These are phyloP conservation scores for Mariannaea elegans DNA, from an alignment of 2,329 filamentous ascomycete species.

Conservation along the genomic window DNA sequence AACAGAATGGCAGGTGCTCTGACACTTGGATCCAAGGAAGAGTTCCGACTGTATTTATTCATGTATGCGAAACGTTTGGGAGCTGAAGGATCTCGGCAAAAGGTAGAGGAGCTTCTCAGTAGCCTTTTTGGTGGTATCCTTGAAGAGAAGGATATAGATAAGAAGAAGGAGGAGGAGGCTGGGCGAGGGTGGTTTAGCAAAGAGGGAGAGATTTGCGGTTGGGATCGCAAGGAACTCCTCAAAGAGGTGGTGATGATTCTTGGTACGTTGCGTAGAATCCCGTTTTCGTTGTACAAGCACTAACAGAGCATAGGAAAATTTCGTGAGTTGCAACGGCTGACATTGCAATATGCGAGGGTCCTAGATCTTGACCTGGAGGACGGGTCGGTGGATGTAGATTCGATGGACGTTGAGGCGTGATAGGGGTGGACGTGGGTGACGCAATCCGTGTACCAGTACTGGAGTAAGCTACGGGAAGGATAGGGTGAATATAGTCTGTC, in stretches of 20 bases:
- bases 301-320: conserved; percentile 77
- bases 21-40: conserved; percentile 84
- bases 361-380: conserved; percentile 68
- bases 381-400: conserved; percentile 53
- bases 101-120: conserved; percentile 92
- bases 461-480: not conserved
- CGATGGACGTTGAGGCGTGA: conserved; percentile 53
- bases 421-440: conserved; percentile 7
- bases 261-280: conserved; percentile 65
- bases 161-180: conserved; percentile 48
- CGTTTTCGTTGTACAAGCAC: not conserved
- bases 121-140: conserved; percentile 78
- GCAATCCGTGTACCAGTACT: conserved; percentile 34
- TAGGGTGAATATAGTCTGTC: conserved; percentile 10
- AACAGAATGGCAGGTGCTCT: conserved; percentile 91
- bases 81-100: conserved; percentile 84
- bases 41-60: conserved; percentile 93
- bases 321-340: conserved; percentile 90
- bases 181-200: conserved; percentile 71
- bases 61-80: conserved; percentile 98
- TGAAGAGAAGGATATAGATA: conserved; percentile 62
- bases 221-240: conserved; percentile 86
- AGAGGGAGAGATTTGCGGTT: conserved; percentile 83
- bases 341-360: conserved; percentile 92
- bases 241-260: conserved; percentile 93